Evolutionary conservation across 164 flowering plant genomes (phyloP).

Genomic region (Houttuynia cordata): DNA sequence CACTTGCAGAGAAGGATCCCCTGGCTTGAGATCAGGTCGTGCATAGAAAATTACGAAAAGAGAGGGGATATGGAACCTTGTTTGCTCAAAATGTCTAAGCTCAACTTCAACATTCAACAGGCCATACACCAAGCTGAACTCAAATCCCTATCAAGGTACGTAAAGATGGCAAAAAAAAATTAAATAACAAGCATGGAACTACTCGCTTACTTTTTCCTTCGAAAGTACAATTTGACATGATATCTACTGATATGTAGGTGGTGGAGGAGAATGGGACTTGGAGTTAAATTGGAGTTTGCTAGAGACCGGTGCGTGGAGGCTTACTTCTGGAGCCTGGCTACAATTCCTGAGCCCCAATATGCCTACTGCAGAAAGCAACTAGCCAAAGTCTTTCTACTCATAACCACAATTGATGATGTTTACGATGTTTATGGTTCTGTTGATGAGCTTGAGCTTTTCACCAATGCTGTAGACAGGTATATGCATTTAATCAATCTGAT

Average conservation of each 20-base stretch:
- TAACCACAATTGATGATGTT: conserved; percentile 2
- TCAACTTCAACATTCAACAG: neutral
- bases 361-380: neutral
- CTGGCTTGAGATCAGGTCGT: neutral
- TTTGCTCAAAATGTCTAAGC: neutral
- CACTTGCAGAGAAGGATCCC: neutral
- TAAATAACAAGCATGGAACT: too few relatives aligned
- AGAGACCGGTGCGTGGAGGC: neutral
- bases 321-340: neutral
- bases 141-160: neutral
- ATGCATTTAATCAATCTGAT: neutral
- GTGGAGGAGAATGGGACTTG: conserved; percentile 1
- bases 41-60: neutral
- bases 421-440: neutral
- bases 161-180: too few relatives aligned
- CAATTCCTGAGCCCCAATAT: neutral
- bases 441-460: neutral
- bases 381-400: neutral
- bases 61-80: neutral
- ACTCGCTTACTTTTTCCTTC: too few relatives aligned
- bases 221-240: too few relatives aligned
- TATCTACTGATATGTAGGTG: neutral
- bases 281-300: neutral
- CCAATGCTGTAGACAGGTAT: neutral
- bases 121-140: neutral